Base-by-base conservation (phyloP, 306 rosid genomes). In the Lathyrus aphaca region DNA sequence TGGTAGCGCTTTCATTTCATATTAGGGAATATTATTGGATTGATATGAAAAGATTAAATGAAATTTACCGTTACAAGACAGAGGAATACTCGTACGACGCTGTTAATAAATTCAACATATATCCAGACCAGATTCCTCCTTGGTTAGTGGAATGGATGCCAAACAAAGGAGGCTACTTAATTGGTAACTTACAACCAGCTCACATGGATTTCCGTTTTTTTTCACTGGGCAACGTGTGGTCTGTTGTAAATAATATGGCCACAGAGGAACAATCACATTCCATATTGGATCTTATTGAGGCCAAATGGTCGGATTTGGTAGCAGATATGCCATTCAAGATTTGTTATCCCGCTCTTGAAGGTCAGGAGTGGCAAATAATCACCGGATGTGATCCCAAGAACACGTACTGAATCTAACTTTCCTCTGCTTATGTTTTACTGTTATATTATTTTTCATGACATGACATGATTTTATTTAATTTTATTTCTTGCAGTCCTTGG, bases 111-210 rank as follows among this genome's bases (percentile, higher is more conserved):
- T 91, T 91, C 86, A 91, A 91, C 86, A 88, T 91, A 64, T 88
- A 85, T 75, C 93, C 97, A 0, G 97, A 91, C 57, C 93, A 86
- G 80, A 88, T 91, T 57, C 42, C 88, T 64, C 86, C 96, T 15
- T 88, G 97, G 97, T 69, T 91, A 74, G 96, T 86, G 48, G 97
- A 91, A 65, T 91, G 96, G 96, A 91, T 91, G 86, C 96, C 91
- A 10, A 81, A 63, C 67, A 83, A 74, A 79, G 96, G 96, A 57
- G 96, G 97, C 27, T 88, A 91, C 78, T 82, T 91, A 18, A 86
- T 85, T 61, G 97, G 97, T 73, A 91, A 91, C 84, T 73, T 91
- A 81, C 93, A 88, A 71, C 97, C 97, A n/a, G 97, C 97, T 70
- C 96, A 88, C 80, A 91, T 91, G 97, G 97, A 91, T 85, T 91